Conservation (phyloP, 163 green algal genomes). For the Volvox carteri region DNA sequence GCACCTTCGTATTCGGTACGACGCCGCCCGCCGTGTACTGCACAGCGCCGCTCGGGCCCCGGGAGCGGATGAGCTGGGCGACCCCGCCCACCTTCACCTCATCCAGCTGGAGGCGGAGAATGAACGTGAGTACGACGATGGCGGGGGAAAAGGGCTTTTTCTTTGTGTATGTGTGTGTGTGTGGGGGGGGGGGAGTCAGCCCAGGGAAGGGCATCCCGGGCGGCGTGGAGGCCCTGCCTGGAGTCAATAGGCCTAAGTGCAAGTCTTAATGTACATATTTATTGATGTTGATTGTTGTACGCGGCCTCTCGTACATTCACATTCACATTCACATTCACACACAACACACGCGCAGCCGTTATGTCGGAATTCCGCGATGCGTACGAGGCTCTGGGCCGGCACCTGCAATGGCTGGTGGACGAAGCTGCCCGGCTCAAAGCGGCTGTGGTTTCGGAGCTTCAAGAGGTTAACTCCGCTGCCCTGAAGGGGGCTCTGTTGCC, state of each 20-base stretch:
- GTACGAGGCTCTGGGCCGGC: neutral
- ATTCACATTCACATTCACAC: too few relatives aligned
- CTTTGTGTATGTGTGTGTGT: too few relatives aligned
- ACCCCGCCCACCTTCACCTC: conserved; percentile 9
- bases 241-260: too few relatives aligned
- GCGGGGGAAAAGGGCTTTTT: neutral
- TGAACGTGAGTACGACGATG: conserved; percentile 29
- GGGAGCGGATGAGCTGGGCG: conserved; percentile 26
- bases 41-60: conserved; percentile 25
- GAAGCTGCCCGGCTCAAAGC: conserved; percentile 30
- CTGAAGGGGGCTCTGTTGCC: conserved; percentile 12
- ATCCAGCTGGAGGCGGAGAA: conserved; percentile 28
- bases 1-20: conserved; percentile 26
- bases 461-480: neutral
- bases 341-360: too few relatives aligned
- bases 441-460: conserved; percentile 8
- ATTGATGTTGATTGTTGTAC: too few relatives aligned
- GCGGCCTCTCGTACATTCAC: too few relatives aligned
- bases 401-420: conserved; percentile 51
- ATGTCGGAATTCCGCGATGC: conserved; percentile 26
- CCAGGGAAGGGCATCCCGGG: too few relatives aligned
- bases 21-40: conserved; percentile 34
- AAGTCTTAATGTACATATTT: too few relatives aligned
- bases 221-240: too few relatives aligned
- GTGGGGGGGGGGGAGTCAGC: neutral